phyloP scores from a whole-genome alignment of 176 grass and related monocot species.

The Phoenix dactylifera region DNA sequence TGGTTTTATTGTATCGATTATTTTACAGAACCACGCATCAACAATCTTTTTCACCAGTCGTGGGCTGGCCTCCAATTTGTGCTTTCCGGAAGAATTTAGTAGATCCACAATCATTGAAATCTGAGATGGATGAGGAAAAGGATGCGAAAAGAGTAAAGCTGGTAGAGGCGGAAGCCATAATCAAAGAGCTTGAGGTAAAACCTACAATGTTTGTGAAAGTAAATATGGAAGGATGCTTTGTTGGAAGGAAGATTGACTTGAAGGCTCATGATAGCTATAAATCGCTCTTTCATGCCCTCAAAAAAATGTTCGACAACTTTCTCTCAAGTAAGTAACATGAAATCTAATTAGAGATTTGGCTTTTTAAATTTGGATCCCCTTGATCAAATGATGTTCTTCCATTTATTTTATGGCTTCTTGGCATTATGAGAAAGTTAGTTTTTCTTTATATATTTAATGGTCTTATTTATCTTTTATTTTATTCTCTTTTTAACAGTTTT shows the following conservation, averaged over 20 bases:
- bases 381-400: too few species aligned
- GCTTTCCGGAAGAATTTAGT: constrained; percentile 41
- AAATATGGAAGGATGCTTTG: constrained; percentile 51
- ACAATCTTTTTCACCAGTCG: constrained; percentile 1
- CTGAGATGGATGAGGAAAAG: not conserved
- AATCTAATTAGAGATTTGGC: too few species aligned
- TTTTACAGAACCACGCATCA: constrained; percentile 13
- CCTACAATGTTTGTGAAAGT: constrained; percentile 74
- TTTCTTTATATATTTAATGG: too few species aligned
- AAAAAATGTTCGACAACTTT: constrained; percentile 63
- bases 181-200: not conserved
- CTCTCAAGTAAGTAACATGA: constrained; percentile 37
- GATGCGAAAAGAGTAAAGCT: not conserved
- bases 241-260: constrained; percentile 81
- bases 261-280: constrained; percentile 48
- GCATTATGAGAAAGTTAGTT: too few species aligned
- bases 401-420: too few species aligned
- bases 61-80: constrained; percentile 75
- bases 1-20: not conserved
- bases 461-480: not conserved
- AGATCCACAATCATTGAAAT: constrained; percentile 12
- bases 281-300: constrained; percentile 39
- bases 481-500: not conserved
- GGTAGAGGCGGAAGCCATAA: not conserved
- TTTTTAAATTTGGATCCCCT: too few species aligned